Percentiles rank a stretch among this genome's conserved stretches.
Evolutionary conservation across 768 basidiomycete genomes (phyloP).

Genomic region (Lactarius deliciosus): DNA sequence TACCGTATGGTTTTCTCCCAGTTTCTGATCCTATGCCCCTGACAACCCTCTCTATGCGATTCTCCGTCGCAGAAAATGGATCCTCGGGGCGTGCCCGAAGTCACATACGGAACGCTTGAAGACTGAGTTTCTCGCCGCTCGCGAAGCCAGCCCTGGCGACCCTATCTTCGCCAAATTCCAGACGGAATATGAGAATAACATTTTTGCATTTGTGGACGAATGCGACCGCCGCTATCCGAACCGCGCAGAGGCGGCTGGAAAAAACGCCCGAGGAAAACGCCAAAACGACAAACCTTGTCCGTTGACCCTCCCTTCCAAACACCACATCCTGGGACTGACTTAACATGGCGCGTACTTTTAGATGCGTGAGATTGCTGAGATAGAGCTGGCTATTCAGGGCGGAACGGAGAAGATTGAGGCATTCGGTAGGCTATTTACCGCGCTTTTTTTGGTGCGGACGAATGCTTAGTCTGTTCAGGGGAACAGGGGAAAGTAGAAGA

Average conservation of each 20-base stretch:
- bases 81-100: constrained; percentile 93
- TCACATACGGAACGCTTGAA: constrained; percentile 94
- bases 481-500: constrained; percentile 99
- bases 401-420: constrained; percentile 98
- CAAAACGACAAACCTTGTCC: constrained; percentile 92
- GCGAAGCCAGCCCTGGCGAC: constrained; percentile 71
- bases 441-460: background rate
- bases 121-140: constrained; percentile 81
- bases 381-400: constrained; percentile 97
- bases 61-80: constrained; percentile 90
- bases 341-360: constrained; percentile 33
- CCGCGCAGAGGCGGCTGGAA: constrained; percentile 92
- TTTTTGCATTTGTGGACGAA: constrained; percentile 96
- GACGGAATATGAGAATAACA: constrained; percentile 94
- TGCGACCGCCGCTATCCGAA: constrained; percentile 94
- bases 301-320: constrained; percentile 32
- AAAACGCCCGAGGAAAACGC: constrained; percentile 99
- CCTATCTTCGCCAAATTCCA: constrained; percentile 86
- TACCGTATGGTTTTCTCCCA: constrained; percentile 60
- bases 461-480: constrained; percentile 46
- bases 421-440: constrained; percentile 55
- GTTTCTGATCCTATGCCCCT: background rate
- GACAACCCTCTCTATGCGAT: background rate
- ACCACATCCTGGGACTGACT: background rate
- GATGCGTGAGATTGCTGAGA: constrained; percentile 99